These are phyloP conservation scores for Nemania bipapillata DNA, from an alignment of 2,329 filamentous ascomycete genomes.

Conservation along the genomic window DNA sequence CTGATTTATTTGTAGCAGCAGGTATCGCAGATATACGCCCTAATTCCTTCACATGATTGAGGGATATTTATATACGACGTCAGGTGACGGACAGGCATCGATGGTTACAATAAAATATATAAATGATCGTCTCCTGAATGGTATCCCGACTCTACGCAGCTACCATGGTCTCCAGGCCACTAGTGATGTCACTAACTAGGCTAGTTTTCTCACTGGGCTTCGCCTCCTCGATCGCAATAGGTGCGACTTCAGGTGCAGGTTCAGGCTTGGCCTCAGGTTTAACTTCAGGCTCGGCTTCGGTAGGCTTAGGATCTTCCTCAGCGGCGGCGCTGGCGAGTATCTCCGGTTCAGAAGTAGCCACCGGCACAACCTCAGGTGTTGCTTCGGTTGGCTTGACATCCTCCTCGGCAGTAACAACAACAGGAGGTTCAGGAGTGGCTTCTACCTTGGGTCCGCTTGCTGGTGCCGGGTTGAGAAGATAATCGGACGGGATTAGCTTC, in stretches of 20 bases:
- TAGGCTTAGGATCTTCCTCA: not conserved
- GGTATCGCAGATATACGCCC: not conserved
- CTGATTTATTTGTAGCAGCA: not conserved
- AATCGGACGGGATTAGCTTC: constrained; percentile 79
- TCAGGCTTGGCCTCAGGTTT: constrained; percentile 40
- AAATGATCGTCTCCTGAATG: not conserved
- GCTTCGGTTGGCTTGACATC: constrained; percentile 28
- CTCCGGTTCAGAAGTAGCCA: constrained; percentile 42
- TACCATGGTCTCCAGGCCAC: constrained; percentile 42
- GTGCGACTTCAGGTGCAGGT: constrained; percentile 39
- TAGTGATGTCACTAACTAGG: constrained; percentile 39
- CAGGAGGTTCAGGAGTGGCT: constrained; percentile 42
- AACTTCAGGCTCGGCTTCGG: not conserved
- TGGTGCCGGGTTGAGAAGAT: constrained; percentile 76
- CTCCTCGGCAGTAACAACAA: constrained; percentile 21
- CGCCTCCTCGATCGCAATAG: constrained; percentile 25
- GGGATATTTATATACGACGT: not conserved
- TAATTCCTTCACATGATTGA: not conserved
- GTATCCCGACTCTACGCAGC: constrained; percentile 4
- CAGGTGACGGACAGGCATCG: too few relatives aligned
- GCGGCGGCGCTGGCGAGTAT: constrained; percentile 34
- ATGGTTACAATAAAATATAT: not conserved
- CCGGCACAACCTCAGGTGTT: constrained; percentile 12
- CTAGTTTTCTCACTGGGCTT: constrained; percentile 22
- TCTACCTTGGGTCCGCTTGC: constrained; percentile 56